phyloP scores from a whole-genome alignment of 768 basidiomycete species.

The Austroboletus eburneus region DNA sequence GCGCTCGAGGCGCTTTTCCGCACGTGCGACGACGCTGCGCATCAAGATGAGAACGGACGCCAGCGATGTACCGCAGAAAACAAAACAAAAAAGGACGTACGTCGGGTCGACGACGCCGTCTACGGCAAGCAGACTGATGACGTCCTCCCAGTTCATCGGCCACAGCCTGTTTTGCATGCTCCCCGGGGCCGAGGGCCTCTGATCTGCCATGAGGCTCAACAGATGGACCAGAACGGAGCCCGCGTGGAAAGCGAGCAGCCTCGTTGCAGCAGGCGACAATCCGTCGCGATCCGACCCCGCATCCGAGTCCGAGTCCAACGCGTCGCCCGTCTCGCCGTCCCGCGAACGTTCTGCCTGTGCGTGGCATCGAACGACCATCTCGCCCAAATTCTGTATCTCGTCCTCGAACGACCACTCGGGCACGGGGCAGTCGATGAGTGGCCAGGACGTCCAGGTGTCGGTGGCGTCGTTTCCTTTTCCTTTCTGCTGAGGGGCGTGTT shows the following conservation, averaged over 20 bases:
- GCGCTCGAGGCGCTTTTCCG: slow-evolving; percentile 26
- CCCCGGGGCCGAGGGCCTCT: slow-evolving; percentile 50
- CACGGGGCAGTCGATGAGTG: slow-evolving; percentile 60
- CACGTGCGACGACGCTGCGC: slow-evolving; percentile 20
- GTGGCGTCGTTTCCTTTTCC: slow-evolving; percentile 13
- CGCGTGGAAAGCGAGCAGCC: slow-evolving; percentile 40
- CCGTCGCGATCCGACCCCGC: slow-evolving; percentile 32
- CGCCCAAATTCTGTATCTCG: slow-evolving; percentile 52
- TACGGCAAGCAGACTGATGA: slow-evolving; percentile 51
- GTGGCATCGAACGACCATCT: slow-evolving; percentile 29
- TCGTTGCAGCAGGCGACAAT: slow-evolving; percentile 25
- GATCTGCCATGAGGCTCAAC: slow-evolving; percentile 50
- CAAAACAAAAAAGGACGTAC: slow-evolving; percentile 23
- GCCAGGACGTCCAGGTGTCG: slow-evolving; percentile 76
- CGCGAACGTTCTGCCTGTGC: not conserved
- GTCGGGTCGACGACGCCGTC: slow-evolving; percentile 32
- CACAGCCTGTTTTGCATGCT: slow-evolving; percentile 63
- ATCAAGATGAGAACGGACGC: slow-evolving; percentile 1
- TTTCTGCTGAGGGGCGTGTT: slow-evolving; percentile 11
- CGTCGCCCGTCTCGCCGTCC: slow-evolving; percentile 10
- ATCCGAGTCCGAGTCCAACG: slow-evolving; percentile 24
- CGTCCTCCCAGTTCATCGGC: slow-evolving; percentile 59
- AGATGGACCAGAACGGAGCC: slow-evolving; percentile 47
- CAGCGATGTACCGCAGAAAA: too few relatives aligned
- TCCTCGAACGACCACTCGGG: slow-evolving; percentile 73